Conservation (phyloP, 805 yeast species). For the Kuraishia capsulata region DNA sequence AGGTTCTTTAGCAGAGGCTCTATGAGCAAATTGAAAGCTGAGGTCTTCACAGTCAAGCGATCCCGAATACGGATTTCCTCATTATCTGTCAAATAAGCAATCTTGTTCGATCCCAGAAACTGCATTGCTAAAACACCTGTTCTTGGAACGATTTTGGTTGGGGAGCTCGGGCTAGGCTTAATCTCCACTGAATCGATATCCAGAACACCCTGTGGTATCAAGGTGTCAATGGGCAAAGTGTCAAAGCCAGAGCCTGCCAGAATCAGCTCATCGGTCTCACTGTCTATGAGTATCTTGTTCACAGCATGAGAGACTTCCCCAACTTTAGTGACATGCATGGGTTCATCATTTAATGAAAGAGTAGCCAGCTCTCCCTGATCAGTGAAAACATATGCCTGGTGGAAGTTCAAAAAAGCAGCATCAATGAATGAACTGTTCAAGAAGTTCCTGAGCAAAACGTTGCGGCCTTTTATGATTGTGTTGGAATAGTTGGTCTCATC, state of each 20-base stretch:
- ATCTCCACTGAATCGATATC: conserved; percentile 3
- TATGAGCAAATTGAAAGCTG: conserved; percentile 20
- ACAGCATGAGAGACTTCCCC: conserved; percentile 9
- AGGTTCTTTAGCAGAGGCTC: conserved; percentile 28
- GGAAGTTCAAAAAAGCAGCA: conserved; percentile 22
- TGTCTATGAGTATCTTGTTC: conserved; percentile 15
- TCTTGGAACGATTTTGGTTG: conserved; percentile 15
- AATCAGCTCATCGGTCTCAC: conserved; percentile 8
- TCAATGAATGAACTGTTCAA: conserved; percentile 42
- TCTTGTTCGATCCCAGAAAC: conserved; percentile 12
- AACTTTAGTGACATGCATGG: conserved; percentile 11
- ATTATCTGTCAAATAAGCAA: conserved; percentile 25
- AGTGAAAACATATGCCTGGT: conserved; percentile 27
- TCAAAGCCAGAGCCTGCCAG: conserved; percentile 9
- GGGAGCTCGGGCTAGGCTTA: conserved; percentile 16
- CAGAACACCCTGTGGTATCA: neutral
- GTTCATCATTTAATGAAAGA: conserved; percentile 16
- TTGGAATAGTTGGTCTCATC: conserved; percentile 7
- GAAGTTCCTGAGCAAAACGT: conserved; percentile 41
- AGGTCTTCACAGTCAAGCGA: conserved; percentile 6
- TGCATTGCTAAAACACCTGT: conserved; percentile 24
- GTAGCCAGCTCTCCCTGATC: conserved; percentile 24
- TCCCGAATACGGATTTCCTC: conserved; percentile 26
- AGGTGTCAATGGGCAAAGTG: conserved; percentile 7
- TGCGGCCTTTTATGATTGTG: conserved; percentile 43